Evolutionary conservation across 768 basidiomycete genomes (phyloP).

Genomic region (Hypsizygus marmoreus): DNA sequence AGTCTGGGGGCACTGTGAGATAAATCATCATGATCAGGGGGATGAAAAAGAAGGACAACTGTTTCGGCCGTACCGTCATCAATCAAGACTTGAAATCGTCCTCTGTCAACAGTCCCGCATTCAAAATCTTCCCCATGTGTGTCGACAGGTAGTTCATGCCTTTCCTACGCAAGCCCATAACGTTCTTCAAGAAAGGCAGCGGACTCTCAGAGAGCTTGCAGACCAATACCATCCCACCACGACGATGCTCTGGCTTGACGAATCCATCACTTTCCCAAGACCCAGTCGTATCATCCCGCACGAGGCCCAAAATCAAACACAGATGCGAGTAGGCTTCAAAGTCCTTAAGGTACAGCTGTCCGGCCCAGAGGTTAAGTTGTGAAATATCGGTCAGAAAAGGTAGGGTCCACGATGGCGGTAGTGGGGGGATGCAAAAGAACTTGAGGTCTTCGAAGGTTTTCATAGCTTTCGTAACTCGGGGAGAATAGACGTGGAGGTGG

Average conservation of each 20-base stretch:
- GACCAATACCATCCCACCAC: slow-evolving; percentile 4
- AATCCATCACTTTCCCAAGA: slow-evolving; percentile 29
- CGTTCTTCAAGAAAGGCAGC: slow-evolving; percentile 27
- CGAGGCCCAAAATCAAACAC: slow-evolving; percentile 37
- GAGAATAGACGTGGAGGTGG: slow-evolving; percentile 41
- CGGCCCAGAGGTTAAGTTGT: slow-evolving; percentile 44
- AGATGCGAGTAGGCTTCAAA: slow-evolving; percentile 29
- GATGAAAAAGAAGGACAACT: too few species aligned
- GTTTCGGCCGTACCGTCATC: too few species aligned
- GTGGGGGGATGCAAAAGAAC: slow-evolving; percentile 25
- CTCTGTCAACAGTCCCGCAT: slow-evolving; percentile 21
- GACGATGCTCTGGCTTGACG: slow-evolving; percentile 19
- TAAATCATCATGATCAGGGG: too few species aligned
- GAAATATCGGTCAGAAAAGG: slow-evolving; percentile 13
- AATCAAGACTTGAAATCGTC: too few species aligned
- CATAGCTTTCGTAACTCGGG: slow-evolving; percentile 32
- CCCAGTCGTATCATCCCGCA: slow-evolving; percentile 11
- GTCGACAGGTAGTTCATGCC: slow-evolving; percentile 34
- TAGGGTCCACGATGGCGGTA: slow-evolving; percentile 16
- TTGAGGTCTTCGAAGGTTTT: slow-evolving; percentile 35
- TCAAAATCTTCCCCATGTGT: slow-evolving; percentile 39
- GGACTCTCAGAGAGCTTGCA: slow-evolving; percentile 35
- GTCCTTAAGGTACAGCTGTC: slow-evolving; percentile 39
- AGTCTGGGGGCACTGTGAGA: too few species aligned
- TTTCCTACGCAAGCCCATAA: slow-evolving; percentile 36